Conservation (phyloP, 1,284 basidiomycete genomes). For the Microbotryum silenes-acaulis region DNA sequence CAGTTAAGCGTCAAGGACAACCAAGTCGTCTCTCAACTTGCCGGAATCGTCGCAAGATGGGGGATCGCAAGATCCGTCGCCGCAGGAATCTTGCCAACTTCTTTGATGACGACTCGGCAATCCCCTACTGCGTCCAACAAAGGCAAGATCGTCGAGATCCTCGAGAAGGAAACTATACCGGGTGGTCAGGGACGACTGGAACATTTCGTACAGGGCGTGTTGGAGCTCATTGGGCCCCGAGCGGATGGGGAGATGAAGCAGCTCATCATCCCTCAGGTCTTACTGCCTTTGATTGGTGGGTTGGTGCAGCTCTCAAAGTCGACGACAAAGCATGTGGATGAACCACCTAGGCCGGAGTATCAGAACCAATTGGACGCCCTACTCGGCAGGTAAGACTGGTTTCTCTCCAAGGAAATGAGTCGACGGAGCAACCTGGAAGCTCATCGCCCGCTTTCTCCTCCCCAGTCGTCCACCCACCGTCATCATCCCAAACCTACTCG, state of each 20-base stretch:
- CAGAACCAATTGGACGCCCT: background rate
- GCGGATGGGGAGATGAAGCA: constrained; percentile 2
- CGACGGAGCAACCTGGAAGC: background rate
- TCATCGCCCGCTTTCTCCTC: background rate
- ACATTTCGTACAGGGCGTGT: background rate
- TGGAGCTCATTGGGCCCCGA: background rate
- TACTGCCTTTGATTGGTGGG: constrained; percentile 7
- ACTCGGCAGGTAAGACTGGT: background rate
- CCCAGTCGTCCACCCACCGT: constrained; percentile 6
- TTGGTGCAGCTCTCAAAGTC: constrained; percentile 1
- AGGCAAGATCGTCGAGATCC: constrained; percentile 13
- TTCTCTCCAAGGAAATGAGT: background rate
- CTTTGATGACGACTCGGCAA: background rate
- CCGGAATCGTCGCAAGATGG: constrained; percentile 29
- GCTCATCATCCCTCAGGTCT: constrained; percentile 15
- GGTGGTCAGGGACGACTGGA: background rate
- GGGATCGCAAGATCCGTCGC: constrained; percentile 10
- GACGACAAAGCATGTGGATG: background rate
- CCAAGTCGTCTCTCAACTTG: constrained; percentile 24
- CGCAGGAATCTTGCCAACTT: constrained; percentile 11
- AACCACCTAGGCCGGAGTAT: background rate
- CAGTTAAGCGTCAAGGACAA: constrained; percentile 26
- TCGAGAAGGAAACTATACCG: constrained; percentile 3
- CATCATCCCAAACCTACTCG: constrained; percentile 10
- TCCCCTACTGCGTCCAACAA: background rate